phyloP scores from a whole-genome alignment of 2,329 filamentous ascomycete species.

The Pyrenochaeta sp. region DNA sequence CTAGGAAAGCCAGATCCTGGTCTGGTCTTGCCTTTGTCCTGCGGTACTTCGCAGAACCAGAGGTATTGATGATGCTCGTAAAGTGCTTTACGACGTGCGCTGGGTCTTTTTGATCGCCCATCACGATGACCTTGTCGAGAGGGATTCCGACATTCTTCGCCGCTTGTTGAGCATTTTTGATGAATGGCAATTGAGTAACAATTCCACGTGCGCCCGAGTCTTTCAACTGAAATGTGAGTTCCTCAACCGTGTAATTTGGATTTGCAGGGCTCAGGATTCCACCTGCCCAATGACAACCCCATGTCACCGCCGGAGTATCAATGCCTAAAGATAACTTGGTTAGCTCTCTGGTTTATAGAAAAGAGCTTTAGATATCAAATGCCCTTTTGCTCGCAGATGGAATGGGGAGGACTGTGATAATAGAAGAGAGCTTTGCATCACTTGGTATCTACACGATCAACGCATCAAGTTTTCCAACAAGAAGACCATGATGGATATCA shows the following conservation, averaged over 20 bases:
- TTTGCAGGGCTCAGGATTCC: constrained; percentile 86
- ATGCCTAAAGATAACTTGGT: constrained; percentile 60
- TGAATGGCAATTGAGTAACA: constrained; percentile 73
- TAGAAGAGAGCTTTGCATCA: too few relatives aligned
- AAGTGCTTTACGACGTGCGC: constrained; percentile 72
- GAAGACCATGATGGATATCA: too few relatives aligned
- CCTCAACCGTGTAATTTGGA: constrained; percentile 82
- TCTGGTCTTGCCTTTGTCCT: constrained; percentile 67
- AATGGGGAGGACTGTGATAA: too few relatives aligned
- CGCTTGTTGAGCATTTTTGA: constrained; percentile 71
- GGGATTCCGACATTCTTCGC: constrained; percentile 74
- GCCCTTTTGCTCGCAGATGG: background rate
- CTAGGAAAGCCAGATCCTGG: constrained; percentile 81
- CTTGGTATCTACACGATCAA: too few relatives aligned
- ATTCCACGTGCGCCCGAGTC: constrained; percentile 78
- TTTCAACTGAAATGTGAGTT: constrained; percentile 83
- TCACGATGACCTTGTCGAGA: constrained; percentile 74
- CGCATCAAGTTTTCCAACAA: too few relatives aligned
- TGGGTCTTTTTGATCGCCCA: constrained; percentile 73
- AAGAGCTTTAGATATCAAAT: too few relatives aligned
- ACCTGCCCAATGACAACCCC: constrained; percentile 84
- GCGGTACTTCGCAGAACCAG: constrained; percentile 64
- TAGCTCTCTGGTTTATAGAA: too few relatives aligned
- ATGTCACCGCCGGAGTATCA: constrained; percentile 78
- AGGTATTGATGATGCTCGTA: constrained; percentile 70